Conservation (phyloP, 1,284 basidiomycete genomes). For the Sphagnurus paluster region DNA sequence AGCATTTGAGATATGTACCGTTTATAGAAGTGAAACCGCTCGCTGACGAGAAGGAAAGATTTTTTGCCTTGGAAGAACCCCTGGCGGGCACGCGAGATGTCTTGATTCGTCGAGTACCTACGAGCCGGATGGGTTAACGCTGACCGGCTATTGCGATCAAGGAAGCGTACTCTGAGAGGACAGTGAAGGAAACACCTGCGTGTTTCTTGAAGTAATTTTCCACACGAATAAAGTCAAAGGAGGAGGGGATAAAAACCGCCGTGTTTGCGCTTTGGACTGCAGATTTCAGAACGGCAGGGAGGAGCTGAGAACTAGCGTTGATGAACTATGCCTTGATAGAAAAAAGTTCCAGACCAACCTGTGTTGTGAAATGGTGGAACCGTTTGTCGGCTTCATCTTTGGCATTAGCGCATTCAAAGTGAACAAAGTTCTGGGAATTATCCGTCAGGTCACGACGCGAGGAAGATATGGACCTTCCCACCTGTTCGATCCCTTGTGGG, state of each 20-base stretch:
- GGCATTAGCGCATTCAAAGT: slow-evolving; percentile 73
- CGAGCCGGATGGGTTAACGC: slow-evolving; percentile 2
- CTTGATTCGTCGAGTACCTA: slow-evolving; percentile 90
- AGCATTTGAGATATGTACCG: slow-evolving; percentile 45
- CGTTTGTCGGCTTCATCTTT: slow-evolving; percentile 86
- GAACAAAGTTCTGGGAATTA: slow-evolving; percentile 58
- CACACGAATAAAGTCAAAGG: slow-evolving; percentile 95
- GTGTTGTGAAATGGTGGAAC: slow-evolving; percentile 84
- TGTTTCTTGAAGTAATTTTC: slow-evolving; percentile 83
- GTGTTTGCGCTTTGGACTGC: slow-evolving; percentile 91
- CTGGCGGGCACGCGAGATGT: slow-evolving; percentile 91
- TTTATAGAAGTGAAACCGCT: slow-evolving; percentile 97
- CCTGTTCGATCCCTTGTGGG: slow-evolving; percentile 79
- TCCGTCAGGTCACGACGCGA: neutral
- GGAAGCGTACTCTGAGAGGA: slow-evolving; percentile 81
- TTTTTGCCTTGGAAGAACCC: slow-evolving; percentile 91
- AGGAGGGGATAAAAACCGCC: slow-evolving; percentile 89
- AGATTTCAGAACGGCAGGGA: slow-evolving; percentile 84
- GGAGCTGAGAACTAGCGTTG: slow-evolving; percentile 46
- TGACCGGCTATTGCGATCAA: neutral
- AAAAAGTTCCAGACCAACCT: slow-evolving; percentile 45
- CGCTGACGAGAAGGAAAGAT: slow-evolving; percentile 87
- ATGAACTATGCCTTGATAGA: neutral
- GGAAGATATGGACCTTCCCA: slow-evolving; percentile 30
- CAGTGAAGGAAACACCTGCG: slow-evolving; percentile 70